Percentiles rank a stretch among this genome's conserved stretches.
Evolutionary conservation across 2,329 filamentous ascomycete species (phyloP).

Genomic region (Coniochaeta hoffmannii): DNA sequence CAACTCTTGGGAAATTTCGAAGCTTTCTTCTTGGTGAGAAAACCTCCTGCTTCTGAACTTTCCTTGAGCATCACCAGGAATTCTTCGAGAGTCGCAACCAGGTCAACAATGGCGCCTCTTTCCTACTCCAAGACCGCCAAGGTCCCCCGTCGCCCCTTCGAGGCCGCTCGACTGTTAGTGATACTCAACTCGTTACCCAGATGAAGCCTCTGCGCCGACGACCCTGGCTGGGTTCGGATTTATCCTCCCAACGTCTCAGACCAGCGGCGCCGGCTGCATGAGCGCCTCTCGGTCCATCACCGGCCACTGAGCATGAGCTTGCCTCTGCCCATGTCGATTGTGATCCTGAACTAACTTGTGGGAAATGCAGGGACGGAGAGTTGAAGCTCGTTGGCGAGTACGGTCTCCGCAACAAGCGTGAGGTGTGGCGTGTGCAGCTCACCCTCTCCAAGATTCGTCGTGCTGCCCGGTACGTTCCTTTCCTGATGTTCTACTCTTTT

Average conservation of each 20-base stretch:
- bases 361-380: slow-evolving; percentile 80
- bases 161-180: slow-evolving; percentile 99
- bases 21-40: neutral
- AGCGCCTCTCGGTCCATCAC: slow-evolving; percentile 31
- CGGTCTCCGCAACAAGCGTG: slow-evolving; percentile 99
- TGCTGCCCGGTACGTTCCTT: slow-evolving; percentile 82
- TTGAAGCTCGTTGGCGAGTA: slow-evolving; percentile 99
- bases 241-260: neutral
- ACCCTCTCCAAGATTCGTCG: slow-evolving; percentile 99
- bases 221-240: neutral
- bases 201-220: slow-evolving; percentile 67
- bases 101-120: slow-evolving; percentile 39
- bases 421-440: slow-evolving; percentile 99
- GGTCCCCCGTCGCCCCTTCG: slow-evolving; percentile 91
- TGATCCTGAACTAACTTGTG: slow-evolving; percentile 62
- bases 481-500: neutral
- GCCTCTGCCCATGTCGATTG: slow-evolving; percentile 93
- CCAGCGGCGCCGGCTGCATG: neutral
- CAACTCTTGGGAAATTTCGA: slow-evolving; percentile 1
- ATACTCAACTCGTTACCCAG: slow-evolving; percentile 9
- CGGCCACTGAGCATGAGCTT: slow-evolving; percentile 98
- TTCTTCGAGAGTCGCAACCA: slow-evolving; percentile 10
- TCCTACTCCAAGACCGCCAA: slow-evolving; percentile 99
- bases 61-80: slow-evolving; percentile 2
- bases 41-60: slow-evolving; percentile 1